Conservation (phyloP, 1,139 yeast genomes). For the Lodderomyces beijingensis region DNA sequence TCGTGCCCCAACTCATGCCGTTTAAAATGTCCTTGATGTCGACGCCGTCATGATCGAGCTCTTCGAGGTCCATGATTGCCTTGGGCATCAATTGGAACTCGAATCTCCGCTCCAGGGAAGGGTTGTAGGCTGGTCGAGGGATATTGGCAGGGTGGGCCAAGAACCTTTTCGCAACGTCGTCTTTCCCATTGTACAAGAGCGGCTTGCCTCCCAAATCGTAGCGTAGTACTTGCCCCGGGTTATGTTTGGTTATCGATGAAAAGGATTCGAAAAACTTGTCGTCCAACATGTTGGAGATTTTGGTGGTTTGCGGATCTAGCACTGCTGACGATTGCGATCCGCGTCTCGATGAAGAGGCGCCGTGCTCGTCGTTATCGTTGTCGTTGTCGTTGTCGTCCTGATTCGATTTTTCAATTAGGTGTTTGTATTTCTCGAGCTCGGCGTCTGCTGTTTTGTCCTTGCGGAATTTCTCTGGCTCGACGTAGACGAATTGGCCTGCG, state of each 20-base stretch:
- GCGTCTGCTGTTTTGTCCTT: constrained; percentile 29
- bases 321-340: constrained; percentile 18
- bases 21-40: constrained; percentile 43
- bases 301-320: constrained; percentile 34
- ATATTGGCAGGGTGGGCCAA: constrained; percentile 24
- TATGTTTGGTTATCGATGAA: constrained; percentile 66
- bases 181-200: constrained; percentile 63
- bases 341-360: constrained; percentile 1
- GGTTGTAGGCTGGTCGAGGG: constrained; percentile 56
- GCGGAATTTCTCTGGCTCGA: constrained; percentile 60
- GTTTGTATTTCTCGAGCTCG: constrained; percentile 43
- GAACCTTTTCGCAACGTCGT: constrained; percentile 46
- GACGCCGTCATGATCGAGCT: constrained; percentile 21
- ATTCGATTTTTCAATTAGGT: constrained; percentile 39
- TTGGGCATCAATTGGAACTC: constrained; percentile 95
- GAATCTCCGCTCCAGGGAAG: constrained; percentile 59
- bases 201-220: constrained; percentile 78
- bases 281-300: constrained; percentile 53
- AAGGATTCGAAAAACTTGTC: constrained; percentile 80
- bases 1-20: constrained; percentile 99
- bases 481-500: constrained; percentile 63
- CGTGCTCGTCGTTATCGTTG: constrained; percentile 18
- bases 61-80: constrained; percentile 77
- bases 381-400: constrained; percentile 23
- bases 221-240: constrained; percentile 81